These are phyloP conservation scores for Sclerotinia sclerotiorum DNA, from an alignment of 2,329 filamentous ascomycete genomes.

Conservation along the genomic window DNA sequence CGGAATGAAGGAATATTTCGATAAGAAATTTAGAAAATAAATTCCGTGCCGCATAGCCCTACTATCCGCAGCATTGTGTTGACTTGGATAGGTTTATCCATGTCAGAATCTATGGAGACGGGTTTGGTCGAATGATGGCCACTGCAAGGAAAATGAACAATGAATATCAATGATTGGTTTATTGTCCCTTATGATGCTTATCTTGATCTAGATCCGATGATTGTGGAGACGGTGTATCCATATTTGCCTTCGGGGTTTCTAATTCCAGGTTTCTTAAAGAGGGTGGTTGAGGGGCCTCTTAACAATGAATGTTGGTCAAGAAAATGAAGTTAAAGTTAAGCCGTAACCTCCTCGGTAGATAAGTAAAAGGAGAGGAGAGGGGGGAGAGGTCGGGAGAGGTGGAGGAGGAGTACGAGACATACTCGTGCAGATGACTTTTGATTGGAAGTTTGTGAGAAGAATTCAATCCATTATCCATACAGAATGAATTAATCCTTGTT, in stretches of 20 bases:
- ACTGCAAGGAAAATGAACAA: not conserved
- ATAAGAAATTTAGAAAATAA: constrained; percentile 3
- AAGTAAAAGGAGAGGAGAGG: not conserved
- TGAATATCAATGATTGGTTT: not conserved
- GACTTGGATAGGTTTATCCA: not conserved
- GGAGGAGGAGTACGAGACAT: not conserved
- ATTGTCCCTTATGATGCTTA: not conserved
- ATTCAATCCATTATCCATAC: not conserved
- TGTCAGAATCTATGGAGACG: constrained; percentile 11
- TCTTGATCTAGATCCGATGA: constrained; percentile 4
- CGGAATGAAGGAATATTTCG: constrained; percentile 3
- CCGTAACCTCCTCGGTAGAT: not conserved
- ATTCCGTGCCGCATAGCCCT: constrained; percentile 5
- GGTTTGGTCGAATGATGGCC: not conserved
- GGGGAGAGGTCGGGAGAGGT: not conserved
- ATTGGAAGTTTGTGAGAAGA: not conserved
- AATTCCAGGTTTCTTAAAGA: not conserved
- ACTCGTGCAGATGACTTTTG: too few relatives aligned
- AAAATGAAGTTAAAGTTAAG: not conserved
- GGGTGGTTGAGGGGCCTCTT: not conserved
- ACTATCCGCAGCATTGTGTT: not conserved
- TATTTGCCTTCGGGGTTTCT: not conserved
- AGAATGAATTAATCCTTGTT: not conserved
- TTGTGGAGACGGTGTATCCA: constrained; percentile 13
- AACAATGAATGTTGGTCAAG: constrained; percentile 5